Base-by-base conservation (phyloP, 1,284 basidiomycete genomes). In the Anthracocystis setariae region DNA sequence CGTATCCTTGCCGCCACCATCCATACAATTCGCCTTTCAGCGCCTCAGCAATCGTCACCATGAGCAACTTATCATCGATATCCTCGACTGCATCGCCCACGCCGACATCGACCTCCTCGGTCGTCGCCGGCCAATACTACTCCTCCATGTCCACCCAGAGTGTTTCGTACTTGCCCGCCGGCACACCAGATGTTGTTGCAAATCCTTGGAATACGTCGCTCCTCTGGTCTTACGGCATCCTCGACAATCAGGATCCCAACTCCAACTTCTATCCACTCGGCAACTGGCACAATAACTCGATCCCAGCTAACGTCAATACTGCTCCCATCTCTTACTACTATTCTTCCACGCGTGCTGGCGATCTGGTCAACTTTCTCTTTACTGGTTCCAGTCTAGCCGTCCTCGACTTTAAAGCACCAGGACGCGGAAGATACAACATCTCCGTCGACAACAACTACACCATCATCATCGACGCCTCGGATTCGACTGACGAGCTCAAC, bases 201-300 rank as follows among this genome's bases (percentile, higher is more conserved):
- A 69, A 69, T 32, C 66, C 66, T 8, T 69, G 55, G 55, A 69
- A 69, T 33, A 69, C 66, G 5, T 69, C 66, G 3, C 43, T 69
- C 20, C 66, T 68, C 32, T 68, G 65, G 65, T 68, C 65, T 1
- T 37, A 20, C 12, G 65, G 65, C 17, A 62, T 68, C 40, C 13
- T 54, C n/a, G 59, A 68, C 47, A 62, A 69, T 25, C n/a, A 47
- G 20, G 66, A 69, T 51, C 66, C 66, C 4, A 54, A 29, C 23
- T 69, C 60, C 25, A 63, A 57, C 50, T 69, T 72, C 23, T 63
- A 38, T 51, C 54, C 69, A 9, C 15, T 43, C 7, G 23, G 42
- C 27, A 48, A 52, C 18, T 67, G 59, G 59, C 48, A 17, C 44
- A 71, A 68, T 17, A 20, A 33, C 4, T 50, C 29, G 38, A 37